phyloP scores from a whole-genome alignment of 768 basidiomycete species.

The Ramaria sp. region DNA sequence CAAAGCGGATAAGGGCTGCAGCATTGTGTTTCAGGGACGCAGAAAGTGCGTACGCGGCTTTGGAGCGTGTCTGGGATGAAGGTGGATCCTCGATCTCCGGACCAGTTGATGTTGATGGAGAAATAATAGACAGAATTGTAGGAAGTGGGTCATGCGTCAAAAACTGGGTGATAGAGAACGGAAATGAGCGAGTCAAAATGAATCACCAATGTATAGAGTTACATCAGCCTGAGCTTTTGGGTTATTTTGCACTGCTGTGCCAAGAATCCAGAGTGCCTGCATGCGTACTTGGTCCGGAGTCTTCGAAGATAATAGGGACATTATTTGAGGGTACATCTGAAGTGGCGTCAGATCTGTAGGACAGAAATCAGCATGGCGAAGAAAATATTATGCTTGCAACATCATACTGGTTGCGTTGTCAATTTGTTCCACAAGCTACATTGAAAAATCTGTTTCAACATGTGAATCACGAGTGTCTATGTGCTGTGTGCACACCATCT shows the following conservation, averaged over 20 bases:
- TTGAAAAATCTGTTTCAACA: background rate
- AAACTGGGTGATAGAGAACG: background rate
- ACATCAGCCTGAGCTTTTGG: constrained; percentile 72
- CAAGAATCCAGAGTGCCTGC: constrained; percentile 76
- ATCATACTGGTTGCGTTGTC: constrained; percentile 79
- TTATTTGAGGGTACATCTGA: constrained; percentile 60
- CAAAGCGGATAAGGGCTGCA: constrained; percentile 48
- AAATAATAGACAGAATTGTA: constrained; percentile 49
- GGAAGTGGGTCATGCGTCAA: constrained; percentile 46
- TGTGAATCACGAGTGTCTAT: background rate
- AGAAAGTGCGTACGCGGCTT: constrained; percentile 74
- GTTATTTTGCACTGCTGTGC: constrained; percentile 87
- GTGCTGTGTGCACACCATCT: constrained; percentile 51
- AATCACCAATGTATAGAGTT: constrained; percentile 12
- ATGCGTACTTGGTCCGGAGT: constrained; percentile 52
- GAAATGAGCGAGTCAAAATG: background rate
- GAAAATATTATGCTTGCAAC: background rate
- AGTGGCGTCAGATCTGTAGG: constrained; percentile 60
- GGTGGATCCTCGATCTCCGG: constrained; percentile 17
- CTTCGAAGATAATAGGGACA: constrained; percentile 41
- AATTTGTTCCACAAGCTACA: constrained; percentile 76
- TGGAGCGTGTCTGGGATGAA: constrained; percentile 52
- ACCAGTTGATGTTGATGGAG: constrained; percentile 25
- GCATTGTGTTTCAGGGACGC: constrained; percentile 71
- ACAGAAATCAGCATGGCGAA: background rate